phyloP scores from a whole-genome alignment of 2,329 filamentous ascomycete species.

The Neofusicoccum sp. region DNA sequence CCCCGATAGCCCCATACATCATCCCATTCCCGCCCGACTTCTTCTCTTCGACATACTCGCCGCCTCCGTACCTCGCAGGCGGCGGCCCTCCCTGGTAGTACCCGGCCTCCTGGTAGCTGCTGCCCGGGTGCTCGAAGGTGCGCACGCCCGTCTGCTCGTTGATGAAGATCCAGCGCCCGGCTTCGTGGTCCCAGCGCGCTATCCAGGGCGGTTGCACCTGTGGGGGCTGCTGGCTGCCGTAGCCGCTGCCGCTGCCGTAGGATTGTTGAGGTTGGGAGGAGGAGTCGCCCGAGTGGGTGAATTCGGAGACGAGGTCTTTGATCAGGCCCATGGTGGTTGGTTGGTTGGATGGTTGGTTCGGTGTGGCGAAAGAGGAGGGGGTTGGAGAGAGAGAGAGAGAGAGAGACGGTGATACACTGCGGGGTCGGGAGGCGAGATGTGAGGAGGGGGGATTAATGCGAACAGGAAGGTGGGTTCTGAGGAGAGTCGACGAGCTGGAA shows the following conservation, averaged over 20 bases:
- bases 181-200: slow-evolving; percentile 12
- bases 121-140: slow-evolving; percentile 38
- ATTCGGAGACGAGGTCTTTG: slow-evolving; percentile 15
- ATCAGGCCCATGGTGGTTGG: slow-evolving; percentile 10
- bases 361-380: background rate
- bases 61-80: slow-evolving; percentile 20
- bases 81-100: slow-evolving; percentile 18
- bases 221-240: background rate
- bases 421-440: background rate
- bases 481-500: background rate
- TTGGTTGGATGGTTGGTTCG: background rate
- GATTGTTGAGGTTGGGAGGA: background rate
- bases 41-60: slow-evolving; percentile 23
- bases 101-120: slow-evolving; percentile 16
- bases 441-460: background rate
- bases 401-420: background rate
- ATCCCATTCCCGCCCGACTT: slow-evolving; percentile 27
- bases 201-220: slow-evolving; percentile 12
- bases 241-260: background rate
- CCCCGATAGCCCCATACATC: slow-evolving; percentile 41
- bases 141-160: slow-evolving; percentile 48
- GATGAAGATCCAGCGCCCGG: slow-evolving; percentile 43
- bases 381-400: background rate
- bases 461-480: too few species aligned
- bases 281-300: slow-evolving; percentile 1